Evolutionary conservation across 2,329 filamentous ascomycete genomes (phyloP), one percentile per base, ranked within the genome.

Genomic region (Metarhizium rileyi): DNA sequence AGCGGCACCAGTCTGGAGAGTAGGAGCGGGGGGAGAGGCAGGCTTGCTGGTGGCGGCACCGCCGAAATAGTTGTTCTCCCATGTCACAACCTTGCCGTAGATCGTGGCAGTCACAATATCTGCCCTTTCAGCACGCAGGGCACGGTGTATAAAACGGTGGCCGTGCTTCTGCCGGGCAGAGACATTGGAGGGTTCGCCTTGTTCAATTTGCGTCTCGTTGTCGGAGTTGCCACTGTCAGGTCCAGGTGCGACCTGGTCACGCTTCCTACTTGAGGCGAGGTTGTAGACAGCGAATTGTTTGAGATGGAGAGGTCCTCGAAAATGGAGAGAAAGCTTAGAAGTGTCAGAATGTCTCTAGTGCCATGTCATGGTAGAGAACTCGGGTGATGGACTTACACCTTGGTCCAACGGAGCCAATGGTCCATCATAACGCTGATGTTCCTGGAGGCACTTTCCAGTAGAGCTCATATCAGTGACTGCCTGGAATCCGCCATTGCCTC

Each of bases 221-320:
- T 14, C 27, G 12, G 27, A 28, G 8, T 28, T 28, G 14, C 14
- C 38, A 12, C 8, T 33, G 23, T 47, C 28, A 10, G 16, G 9
- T 22, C 30, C 40, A 7, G 22, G 23, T 10, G 35, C 8, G 25
- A 28, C 36, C 14, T 59, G 52, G 20, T 57, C 56, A 45, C 63
- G 63, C 58, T 63, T 60, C 44, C 59, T 56, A 33, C 55, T 61
- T 23, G 61, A 55, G 22, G 69, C 69, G n/a, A 79, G 74, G 43
- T 72, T 75, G 65, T 89, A 90, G 49, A 82, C 81, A 10, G 84
- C 86, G 49, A 89, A 73, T 56, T 86, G 76, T 60, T 80, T 80
- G 28, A 90, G 62, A 36, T 76, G 68, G 57, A 87, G 64, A 1
- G 86, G 86, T 3, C 86, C 87, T 56, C 86, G 82, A 60, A 90